phyloP scores from a whole-genome alignment of 495 filamentous ascomycete species.

The Aspergillus wentii region DNA sequence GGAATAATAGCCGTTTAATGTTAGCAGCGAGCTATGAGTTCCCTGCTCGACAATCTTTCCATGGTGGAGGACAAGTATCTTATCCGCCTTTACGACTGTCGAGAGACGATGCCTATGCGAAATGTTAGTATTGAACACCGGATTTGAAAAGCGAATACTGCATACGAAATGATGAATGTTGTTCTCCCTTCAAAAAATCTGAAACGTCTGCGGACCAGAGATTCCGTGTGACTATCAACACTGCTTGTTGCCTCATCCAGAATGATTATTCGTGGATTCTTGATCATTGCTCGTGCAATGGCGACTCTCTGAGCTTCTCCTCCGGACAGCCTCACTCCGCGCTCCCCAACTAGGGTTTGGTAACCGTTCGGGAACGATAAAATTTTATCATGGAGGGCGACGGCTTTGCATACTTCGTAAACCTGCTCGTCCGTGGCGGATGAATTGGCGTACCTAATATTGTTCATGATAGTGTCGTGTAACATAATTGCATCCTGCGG shows the following conservation, averaged over 20 bases:
- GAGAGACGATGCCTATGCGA: slow-evolving; percentile 61
- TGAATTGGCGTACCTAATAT: slow-evolving; percentile 63
- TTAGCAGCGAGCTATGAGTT: slow-evolving; percentile 42
- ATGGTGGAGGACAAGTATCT: slow-evolving; percentile 78
- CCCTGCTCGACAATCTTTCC: slow-evolving; percentile 77
- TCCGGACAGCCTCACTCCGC: slow-evolving; percentile 65
- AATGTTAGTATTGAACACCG: slow-evolving; percentile 43
- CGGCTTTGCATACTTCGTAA: slow-evolving; percentile 64
- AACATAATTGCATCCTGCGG: slow-evolving; percentile 64
- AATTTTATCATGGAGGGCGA: slow-evolving; percentile 66
- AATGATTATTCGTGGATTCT: slow-evolving; percentile 46
- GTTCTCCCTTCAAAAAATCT: slow-evolving; percentile 23
- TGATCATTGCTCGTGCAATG: slow-evolving; percentile 58
- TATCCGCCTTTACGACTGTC: slow-evolving; percentile 77
- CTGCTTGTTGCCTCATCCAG: slow-evolving; percentile 55
- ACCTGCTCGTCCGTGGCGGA: slow-evolving; percentile 60
- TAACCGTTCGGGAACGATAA: slow-evolving; percentile 60
- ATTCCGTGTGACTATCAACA: slow-evolving; percentile 51
- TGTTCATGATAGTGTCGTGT: slow-evolving; percentile 70
- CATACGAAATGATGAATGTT: slow-evolving; percentile 34
- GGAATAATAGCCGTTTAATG: slow-evolving; percentile 2
- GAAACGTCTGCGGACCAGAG: slow-evolving; percentile 43
- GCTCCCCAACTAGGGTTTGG: slow-evolving; percentile 55
- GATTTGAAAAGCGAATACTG: no score
- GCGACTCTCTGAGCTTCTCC: slow-evolving; percentile 74